Conservation (phyloP, 2,329 filamentous ascomycete genomes). For the Mollisiaceae sp. region DNA sequence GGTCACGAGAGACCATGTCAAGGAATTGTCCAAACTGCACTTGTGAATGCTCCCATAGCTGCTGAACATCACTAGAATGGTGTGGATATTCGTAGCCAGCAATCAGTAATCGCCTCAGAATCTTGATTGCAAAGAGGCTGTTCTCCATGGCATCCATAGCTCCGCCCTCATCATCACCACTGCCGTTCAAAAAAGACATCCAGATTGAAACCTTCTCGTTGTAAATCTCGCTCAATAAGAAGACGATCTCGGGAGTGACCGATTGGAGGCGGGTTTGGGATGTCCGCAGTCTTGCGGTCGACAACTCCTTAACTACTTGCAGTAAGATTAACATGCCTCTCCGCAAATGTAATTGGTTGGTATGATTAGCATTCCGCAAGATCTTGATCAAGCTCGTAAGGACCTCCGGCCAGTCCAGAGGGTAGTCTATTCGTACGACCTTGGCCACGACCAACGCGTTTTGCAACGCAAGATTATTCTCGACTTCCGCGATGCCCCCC, state of each 20-base stretch:
- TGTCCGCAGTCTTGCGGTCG: slow-evolving; percentile 75
- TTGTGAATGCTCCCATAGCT: slow-evolving; percentile 82
- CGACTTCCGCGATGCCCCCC: slow-evolving; percentile 77
- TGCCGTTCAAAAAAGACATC: slow-evolving; percentile 64
- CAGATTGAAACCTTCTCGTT: slow-evolving; percentile 73
- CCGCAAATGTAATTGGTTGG: slow-evolving; percentile 69
- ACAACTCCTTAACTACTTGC: slow-evolving; percentile 88
- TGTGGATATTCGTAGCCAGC: slow-evolving; percentile 85
- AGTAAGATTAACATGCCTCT: slow-evolving; percentile 79
- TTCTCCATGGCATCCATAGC: slow-evolving; percentile 72
- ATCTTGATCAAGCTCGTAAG: slow-evolving; percentile 65
- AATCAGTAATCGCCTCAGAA: slow-evolving; percentile 78
- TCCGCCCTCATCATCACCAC: slow-evolving; percentile 61
- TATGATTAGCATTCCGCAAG: slow-evolving; percentile 62
- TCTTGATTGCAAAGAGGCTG: slow-evolving; percentile 79
- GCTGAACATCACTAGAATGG: slow-evolving; percentile 73
- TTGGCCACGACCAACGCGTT: slow-evolving; percentile 89
- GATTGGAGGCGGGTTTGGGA: slow-evolving; percentile 79
- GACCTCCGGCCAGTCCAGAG: slow-evolving; percentile 77
- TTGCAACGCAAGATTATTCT: slow-evolving; percentile 78
- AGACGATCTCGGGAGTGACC: slow-evolving; percentile 82
- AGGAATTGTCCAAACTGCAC: slow-evolving; percentile 80
- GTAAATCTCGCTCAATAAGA: slow-evolving; percentile 79
- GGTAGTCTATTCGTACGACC: slow-evolving; percentile 87
- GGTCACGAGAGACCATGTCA: slow-evolving; percentile 61